Conservation (phyloP, 2,329 filamentous ascomycete genomes). For the Hymenoscyphus infarciens region DNA sequence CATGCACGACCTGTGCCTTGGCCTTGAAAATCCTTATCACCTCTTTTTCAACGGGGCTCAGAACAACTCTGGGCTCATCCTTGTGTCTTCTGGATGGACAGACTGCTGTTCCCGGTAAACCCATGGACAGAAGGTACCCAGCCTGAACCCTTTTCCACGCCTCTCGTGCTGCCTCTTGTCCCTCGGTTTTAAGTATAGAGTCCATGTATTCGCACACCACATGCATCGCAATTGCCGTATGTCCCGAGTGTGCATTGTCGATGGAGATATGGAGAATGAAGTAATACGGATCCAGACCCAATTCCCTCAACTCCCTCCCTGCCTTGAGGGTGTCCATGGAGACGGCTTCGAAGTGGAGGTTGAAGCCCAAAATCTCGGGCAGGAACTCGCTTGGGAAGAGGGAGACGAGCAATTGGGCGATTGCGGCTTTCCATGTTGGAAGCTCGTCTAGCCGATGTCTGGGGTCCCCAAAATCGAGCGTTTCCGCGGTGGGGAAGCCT, state of each 20-base stretch:
- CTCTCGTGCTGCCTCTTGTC: conserved; percentile 32
- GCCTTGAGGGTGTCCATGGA: conserved; percentile 40
- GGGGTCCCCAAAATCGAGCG: conserved; percentile 20
- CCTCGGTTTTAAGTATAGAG: conserved; percentile 28
- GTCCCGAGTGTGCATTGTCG: conserved; percentile 47
- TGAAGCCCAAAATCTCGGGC: conserved; percentile 49
- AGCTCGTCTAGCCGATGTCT: conserved; percentile 17
- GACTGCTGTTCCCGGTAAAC: conserved; percentile 14
- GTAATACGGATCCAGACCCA: conserved; percentile 44
- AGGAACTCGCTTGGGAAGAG: conserved; percentile 47
- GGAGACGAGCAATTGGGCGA: conserved; percentile 45
- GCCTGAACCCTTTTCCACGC: conserved; percentile 43
- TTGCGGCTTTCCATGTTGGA: conserved; percentile 41
- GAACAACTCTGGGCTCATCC: conserved; percentile 1
- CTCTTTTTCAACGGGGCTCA: conserved; percentile 13
- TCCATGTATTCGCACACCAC: conserved; percentile 40
- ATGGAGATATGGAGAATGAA: conserved; percentile 50
- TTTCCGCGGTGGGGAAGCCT: conserved; percentile 19
- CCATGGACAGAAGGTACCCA: conserved; percentile 39
- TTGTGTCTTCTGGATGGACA: conserved; percentile 4
- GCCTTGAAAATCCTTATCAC: conserved; percentile 38
- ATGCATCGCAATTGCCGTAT: conserved; percentile 45
- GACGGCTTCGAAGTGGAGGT: conserved; percentile 46
- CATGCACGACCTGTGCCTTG: conserved; percentile 39
- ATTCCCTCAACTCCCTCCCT: conserved; percentile 42